Evolutionary conservation across 1,139 yeast genomes (phyloP).

Genomic region (Suhomyces bokatorum): DNA sequence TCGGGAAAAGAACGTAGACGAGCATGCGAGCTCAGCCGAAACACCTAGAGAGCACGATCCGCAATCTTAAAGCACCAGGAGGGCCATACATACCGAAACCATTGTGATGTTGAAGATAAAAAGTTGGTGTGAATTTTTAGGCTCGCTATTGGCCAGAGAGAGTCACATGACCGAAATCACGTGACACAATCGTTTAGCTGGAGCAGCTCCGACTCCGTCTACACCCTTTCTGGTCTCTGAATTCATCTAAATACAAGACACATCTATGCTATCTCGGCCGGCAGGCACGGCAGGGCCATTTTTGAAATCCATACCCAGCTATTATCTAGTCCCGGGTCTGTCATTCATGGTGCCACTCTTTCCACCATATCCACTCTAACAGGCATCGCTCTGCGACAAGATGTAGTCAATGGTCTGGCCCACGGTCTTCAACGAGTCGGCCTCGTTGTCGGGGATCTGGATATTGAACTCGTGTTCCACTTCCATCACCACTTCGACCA

Average conservation of each 20-base stretch:
- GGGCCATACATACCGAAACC: constrained; percentile 28
- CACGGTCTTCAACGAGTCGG: constrained; percentile 79
- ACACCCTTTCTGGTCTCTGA: not conserved
- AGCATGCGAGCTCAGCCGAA: not conserved
- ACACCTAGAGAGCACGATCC: not conserved
- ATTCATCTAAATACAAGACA: constrained; percentile 2
- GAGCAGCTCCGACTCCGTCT: not conserved
- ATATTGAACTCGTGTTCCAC: constrained; percentile 79
- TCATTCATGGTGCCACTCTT: too few species aligned
- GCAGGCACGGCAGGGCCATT: not conserved
- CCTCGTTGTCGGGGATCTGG: constrained; percentile 84
- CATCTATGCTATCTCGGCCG: constrained; percentile 2
- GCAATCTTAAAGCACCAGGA: not conserved
- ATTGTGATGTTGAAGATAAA: constrained; percentile 14
- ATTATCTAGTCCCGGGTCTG: too few species aligned
- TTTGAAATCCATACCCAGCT: too few species aligned
- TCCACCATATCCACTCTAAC: constrained; percentile 28
- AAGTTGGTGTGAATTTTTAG: constrained; percentile 9
- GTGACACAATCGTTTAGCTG: not conserved
- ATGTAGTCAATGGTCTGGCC: constrained; percentile 81
- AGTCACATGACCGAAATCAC: constrained; percentile 6
- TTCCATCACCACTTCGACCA: constrained; percentile 88
- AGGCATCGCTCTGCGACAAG: constrained; percentile 69
- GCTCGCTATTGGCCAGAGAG: constrained; percentile 8
- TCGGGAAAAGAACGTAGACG: not conserved